phyloP scores from a whole-genome alignment of 2,329 filamentous ascomycete species.

The Clonostachys solani region DNA sequence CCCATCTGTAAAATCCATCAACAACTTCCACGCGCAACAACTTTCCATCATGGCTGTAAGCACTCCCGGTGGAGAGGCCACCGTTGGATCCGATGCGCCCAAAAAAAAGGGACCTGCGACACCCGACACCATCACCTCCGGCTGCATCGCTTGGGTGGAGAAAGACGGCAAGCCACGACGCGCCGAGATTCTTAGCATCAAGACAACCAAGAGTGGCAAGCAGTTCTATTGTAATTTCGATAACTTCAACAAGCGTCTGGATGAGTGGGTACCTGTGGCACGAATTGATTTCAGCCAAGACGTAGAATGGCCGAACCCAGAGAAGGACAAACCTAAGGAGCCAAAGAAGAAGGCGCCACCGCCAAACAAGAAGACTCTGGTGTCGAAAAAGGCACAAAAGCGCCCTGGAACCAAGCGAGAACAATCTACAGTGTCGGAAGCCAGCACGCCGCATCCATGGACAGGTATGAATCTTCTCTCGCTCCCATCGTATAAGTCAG shows the following conservation, averaged over 20 bases:
- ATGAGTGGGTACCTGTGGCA: constrained; percentile 82
- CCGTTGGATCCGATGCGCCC: constrained; percentile 53
- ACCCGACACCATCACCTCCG: constrained; percentile 67
- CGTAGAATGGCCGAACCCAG: constrained; percentile 93
- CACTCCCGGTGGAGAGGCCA: constrained; percentile 42
- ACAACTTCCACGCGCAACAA: not conserved
- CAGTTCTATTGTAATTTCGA: constrained; percentile 97
- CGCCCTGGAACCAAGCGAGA: constrained; percentile 46
- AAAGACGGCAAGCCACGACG: constrained; percentile 82
- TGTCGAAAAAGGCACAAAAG: constrained; percentile 55
- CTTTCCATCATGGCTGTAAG: constrained; percentile 45
- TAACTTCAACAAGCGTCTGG: constrained; percentile 85
- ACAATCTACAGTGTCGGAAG: constrained; percentile 45
- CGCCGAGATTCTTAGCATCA: constrained; percentile 94
- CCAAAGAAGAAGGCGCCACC: constrained; percentile 68
- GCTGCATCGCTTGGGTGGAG: constrained; percentile 57
- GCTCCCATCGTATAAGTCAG: not conserved
- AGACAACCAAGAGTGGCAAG: constrained; percentile 80
- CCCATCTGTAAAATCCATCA: not conserved
- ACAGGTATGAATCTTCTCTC: constrained; percentile 19
- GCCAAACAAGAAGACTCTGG: constrained; percentile 47
- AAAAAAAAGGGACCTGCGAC: constrained; percentile 78
- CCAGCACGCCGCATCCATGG: constrained; percentile 50
- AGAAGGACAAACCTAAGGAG: constrained; percentile 77
- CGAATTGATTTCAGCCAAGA: constrained; percentile 85